Conservation (phyloP, 2,329 filamentous ascomycete genomes). For the Xylaria sp. region DNA sequence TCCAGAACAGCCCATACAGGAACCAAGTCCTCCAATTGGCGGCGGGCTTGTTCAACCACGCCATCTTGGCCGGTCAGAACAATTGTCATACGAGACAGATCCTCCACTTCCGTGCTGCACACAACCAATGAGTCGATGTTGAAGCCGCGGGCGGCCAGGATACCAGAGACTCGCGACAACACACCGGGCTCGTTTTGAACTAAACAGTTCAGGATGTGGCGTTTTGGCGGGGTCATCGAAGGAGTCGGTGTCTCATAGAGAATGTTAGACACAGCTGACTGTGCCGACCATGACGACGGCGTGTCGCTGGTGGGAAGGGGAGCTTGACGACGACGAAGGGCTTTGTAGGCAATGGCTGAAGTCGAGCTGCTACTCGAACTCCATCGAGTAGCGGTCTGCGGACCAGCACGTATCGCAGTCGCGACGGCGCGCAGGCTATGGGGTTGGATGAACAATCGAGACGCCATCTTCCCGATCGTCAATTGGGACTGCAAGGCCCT, state of each 20-base stretch:
- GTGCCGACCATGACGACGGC: constrained; percentile 82
- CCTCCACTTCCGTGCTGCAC: constrained; percentile 95
- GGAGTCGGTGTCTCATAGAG: constrained; percentile 96
- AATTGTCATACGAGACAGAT: constrained; percentile 98
- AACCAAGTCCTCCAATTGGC: constrained; percentile 94
- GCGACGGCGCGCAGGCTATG: constrained; percentile 37
- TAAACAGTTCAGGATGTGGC: constrained; percentile 96
- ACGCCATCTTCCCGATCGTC: constrained; percentile 41
- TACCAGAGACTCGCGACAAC: constrained; percentile 92
- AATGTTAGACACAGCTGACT: constrained; percentile 95
- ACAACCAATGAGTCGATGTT: constrained; percentile 99
- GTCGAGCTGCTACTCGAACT: constrained; percentile 75
- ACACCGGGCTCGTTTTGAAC: constrained; percentile 99
- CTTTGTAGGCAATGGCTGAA: constrained; percentile 95
- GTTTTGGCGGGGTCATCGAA: constrained; percentile 82
- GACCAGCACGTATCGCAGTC: constrained; percentile 26
- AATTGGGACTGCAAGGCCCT: constrained; percentile 35
- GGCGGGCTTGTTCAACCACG: constrained; percentile 93
- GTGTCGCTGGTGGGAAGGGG: constrained; percentile 80
- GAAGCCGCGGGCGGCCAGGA: constrained; percentile 94
- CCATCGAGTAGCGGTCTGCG: constrained; percentile 36
- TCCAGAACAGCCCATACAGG: constrained; percentile 98
- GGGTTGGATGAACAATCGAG: constrained; percentile 37
- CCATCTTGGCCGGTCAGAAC: constrained; percentile 95
- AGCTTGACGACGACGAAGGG: constrained; percentile 86